phyloP scores from a whole-genome alignment of 73 alveolate species.

The Tetrahymena elliotti region DNA sequence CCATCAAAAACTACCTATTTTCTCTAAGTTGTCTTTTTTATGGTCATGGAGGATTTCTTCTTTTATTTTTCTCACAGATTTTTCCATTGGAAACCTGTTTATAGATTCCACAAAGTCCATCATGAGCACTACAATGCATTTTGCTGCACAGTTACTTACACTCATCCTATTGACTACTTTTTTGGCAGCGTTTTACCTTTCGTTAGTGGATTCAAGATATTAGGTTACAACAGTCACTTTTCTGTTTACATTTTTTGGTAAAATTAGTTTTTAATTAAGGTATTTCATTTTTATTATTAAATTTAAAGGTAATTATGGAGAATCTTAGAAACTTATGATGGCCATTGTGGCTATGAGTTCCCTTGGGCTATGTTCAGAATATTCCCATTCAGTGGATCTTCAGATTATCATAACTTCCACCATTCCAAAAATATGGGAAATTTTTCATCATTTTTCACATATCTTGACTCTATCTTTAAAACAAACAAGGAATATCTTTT shows the following conservation, averaged over 20 bases:
- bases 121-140: conserved; percentile 47
- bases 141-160: conserved; percentile 51
- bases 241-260: conserved; percentile 9
- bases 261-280: neutral
- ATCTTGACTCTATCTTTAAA: conserved; percentile 62
- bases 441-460: conserved; percentile 51
- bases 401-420: conserved; percentile 67
- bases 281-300: neutral
- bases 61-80: conserved; percentile 56
- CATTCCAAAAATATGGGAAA: conserved; percentile 71
- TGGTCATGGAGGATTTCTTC: conserved; percentile 51
- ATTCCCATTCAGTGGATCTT: conserved; percentile 58
- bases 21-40: conserved; percentile 37
- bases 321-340: conserved; percentile 59
- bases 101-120: conserved; percentile 47
- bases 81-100: conserved; percentile 25
- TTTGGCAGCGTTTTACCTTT: conserved; percentile 57
- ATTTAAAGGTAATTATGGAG: conserved; percentile 40
- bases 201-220: conserved; percentile 30
- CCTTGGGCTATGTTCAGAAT: conserved; percentile 61
- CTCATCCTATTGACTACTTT: conserved; percentile 61
- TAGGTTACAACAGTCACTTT: conserved; percentile 41
- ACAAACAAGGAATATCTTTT: conserved; percentile 38
- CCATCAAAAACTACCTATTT: conserved; percentile 33
- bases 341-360: conserved; percentile 84